These are phyloP conservation scores for Cymodocea nodosa DNA, from an alignment of 116 monocot genomes.

Conservation along the genomic window DNA sequence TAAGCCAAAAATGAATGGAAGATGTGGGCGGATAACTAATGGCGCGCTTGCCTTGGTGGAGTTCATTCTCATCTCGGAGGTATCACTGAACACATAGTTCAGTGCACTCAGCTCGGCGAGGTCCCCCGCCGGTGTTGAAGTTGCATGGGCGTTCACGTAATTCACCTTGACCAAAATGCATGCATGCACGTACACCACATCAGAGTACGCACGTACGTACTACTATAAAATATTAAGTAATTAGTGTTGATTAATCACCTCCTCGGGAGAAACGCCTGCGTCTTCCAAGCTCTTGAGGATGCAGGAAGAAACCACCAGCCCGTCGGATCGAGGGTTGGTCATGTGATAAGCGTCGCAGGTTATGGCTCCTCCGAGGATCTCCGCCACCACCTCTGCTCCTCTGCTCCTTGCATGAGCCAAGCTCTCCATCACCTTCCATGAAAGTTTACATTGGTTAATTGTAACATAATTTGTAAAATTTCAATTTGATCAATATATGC, in stretches of 20 bases:
- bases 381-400: conserved; percentile 38
- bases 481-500: too few species aligned
- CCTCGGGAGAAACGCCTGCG: conserved; percentile 47
- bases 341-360: conserved; percentile 59
- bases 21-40: too few species aligned
- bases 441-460: too few species aligned
- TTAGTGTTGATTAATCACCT: conserved; percentile 20
- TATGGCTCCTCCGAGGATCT: conserved; percentile 47
- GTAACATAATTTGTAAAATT: too few species aligned
- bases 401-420: conserved; percentile 49
- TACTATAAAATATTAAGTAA: too few species aligned
- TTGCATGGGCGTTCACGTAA: conserved; percentile 76
- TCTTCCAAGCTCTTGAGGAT: conserved; percentile 35
- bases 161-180: conserved; percentile 50
- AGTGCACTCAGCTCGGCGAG: conserved; percentile 60
- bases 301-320: conserved; percentile 43
- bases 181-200: too few species aligned
- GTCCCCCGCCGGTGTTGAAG: conserved; percentile 68
- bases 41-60: conserved; percentile 47
- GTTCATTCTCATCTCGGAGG: conserved; percentile 52
- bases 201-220: too few species aligned
- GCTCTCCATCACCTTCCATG: conserved; percentile 22
- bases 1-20: too few species aligned
- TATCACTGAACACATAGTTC: conserved; percentile 49
- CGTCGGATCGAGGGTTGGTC: conserved; percentile 48